Percentiles rank a stretch among this genome's conserved stretches.
These are phyloP conservation scores for Claviceps maximensis DNA, from an alignment of 2,329 filamentous ascomycete species.

Conservation along the genomic window DNA sequence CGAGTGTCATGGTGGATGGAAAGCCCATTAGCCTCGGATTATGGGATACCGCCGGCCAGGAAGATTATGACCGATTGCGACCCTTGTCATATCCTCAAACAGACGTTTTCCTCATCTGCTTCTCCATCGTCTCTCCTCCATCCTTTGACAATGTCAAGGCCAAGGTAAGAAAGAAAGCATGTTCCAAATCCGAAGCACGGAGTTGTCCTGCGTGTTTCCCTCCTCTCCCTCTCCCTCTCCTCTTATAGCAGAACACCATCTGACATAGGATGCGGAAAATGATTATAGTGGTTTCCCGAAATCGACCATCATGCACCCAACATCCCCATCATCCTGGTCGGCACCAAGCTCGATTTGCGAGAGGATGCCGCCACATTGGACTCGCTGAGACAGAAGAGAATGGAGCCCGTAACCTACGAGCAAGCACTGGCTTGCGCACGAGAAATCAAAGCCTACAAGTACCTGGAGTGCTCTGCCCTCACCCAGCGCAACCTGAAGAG, in stretches of 20 bases:
- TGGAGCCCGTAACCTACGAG: constrained; percentile 74
- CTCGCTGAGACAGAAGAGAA: constrained; percentile 76
- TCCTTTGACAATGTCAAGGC: constrained; percentile 99
- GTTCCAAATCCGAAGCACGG: not conserved
- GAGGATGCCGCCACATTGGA: constrained; percentile 77
- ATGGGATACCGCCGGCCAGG: constrained; percentile 97
- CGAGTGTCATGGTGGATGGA: constrained; percentile 97
- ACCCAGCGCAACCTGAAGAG: constrained; percentile 97
- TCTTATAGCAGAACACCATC: not conserved
- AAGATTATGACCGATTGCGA: constrained; percentile 92
- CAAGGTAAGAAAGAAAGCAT: constrained; percentile 50
- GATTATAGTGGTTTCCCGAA: constrained; percentile 85
- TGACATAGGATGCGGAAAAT: not conserved
- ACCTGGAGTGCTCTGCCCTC: constrained; percentile 92
- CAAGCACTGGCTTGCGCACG: constrained; percentile 80
- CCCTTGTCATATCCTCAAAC: constrained; percentile 97
- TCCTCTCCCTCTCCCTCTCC: not conserved
- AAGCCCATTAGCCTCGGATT: constrained; percentile 93
- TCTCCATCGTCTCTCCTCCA: constrained; percentile 93
- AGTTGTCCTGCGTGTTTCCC: not conserved
- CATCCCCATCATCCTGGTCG: constrained; percentile 92
- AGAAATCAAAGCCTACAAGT: constrained; percentile 93
- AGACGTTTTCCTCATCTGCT: constrained; percentile 96
- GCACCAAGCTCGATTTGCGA: constrained; percentile 90
- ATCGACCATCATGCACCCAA: constrained; percentile 93